Evolutionary conservation across 495 filamentous ascomycete species (phyloP), one percentile per base, ranked within the genome.

Genomic region (Podospora bellae-mahoneyi): DNA sequence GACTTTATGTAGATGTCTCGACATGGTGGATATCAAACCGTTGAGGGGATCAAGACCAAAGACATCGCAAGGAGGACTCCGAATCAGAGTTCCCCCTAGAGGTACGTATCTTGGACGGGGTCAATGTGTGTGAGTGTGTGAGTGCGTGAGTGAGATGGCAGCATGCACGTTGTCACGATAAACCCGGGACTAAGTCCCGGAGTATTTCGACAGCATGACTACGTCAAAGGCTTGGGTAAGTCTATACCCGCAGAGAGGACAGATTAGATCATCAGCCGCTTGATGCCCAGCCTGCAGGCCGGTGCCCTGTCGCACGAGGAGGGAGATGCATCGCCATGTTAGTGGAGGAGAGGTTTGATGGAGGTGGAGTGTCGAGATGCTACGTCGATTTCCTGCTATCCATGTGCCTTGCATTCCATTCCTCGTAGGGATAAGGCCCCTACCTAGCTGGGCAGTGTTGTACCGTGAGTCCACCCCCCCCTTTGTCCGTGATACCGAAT

Each of bases 1-100:
- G 73, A 64, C 71, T 74, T 74, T 78, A 72, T 78, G 76, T 78
- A 78, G 61, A 75, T 69, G 69, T 70, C 16, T 20, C n/a, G 28
- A 39, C 61, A 63, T 32, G 61, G 34, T 63, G 30, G 34, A 32
- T 28, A 48, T 48, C 60, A 64, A 39, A 63, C 67, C 66, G 68
- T 74, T 69, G 71, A 66, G 34, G 30, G n/a, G 61, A 32, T 44
- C 61, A 44, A 20, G 15, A 63, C 34, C 55, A 58, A 58, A 48
- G 32, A 63, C 7, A 13, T 10, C 15, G 2, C 39, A 61, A 63
- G 61, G 61, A 63, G 61, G 61, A 63, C 61, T 63, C 61, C 61
- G 30, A 63, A 63, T 63, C 61, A 63, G 61, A 63, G 61, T 63
- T 63, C 18, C 9, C 18, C 61, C n/a, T 15, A 63, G 20, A 48